Conservation (phyloP, 495 filamentous ascomycete genomes). For the Penicillium atrosanguineum region DNA sequence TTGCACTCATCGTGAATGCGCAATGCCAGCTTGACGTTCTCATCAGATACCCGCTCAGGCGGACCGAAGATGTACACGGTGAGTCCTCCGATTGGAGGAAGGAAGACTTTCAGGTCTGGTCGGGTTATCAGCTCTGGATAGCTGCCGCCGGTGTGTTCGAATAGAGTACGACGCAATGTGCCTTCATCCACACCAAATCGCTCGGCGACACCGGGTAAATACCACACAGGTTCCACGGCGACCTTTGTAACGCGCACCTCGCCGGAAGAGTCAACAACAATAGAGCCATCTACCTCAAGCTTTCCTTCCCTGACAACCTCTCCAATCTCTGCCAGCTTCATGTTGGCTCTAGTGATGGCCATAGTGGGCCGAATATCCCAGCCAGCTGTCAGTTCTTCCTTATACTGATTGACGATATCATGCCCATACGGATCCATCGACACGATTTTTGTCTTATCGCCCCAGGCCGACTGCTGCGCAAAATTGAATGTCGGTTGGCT, state of each 20-base stretch:
- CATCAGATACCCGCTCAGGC: constrained; percentile 86
- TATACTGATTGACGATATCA: constrained; percentile 50
- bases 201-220: constrained; percentile 91
- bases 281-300: constrained; percentile 83
- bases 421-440: constrained; percentile 96
- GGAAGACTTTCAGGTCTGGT: constrained; percentile 89
- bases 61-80: constrained; percentile 98
- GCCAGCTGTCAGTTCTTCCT: constrained; percentile 53
- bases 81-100: constrained; percentile 92
- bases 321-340: constrained; percentile 93
- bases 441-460: constrained; percentile 90
- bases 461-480: constrained; percentile 86
- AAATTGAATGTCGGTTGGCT: constrained; percentile 87
- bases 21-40: constrained; percentile 77
- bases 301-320: constrained; percentile 77
- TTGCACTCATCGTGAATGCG: constrained; percentile 98
- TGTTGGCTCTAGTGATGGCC: constrained; percentile 91
- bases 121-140: constrained; percentile 92
- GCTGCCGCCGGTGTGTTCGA: constrained; percentile 92
- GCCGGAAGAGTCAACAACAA: constrained; percentile 77
- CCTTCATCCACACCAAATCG: constrained; percentile 95
- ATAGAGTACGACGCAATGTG: constrained; percentile 77
- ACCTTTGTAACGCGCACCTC: constrained; percentile 96
- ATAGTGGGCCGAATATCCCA: constrained; percentile 96
- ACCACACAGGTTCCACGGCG: constrained; percentile 95